A percentile compares a stretch with the other conserved stretches of the same genome.
Conservation (phyloP, 768 basidiomycete species). For the Pulveroboletus sp. region DNA sequence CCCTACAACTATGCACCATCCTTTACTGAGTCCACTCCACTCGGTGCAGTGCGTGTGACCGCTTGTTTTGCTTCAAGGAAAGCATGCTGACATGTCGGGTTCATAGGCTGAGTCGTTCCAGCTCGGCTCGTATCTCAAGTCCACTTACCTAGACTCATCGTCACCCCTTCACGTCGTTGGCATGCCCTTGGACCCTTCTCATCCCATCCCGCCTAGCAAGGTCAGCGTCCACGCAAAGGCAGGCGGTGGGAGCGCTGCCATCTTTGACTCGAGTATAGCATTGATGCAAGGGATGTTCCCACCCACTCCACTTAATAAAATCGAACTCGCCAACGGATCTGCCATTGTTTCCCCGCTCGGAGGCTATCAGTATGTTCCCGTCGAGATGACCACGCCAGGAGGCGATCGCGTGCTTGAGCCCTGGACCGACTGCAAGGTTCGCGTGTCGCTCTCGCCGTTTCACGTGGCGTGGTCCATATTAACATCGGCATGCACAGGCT, state of each 20-base stretch:
- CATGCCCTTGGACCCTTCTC: slow-evolving; percentile 52
- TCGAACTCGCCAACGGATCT: slow-evolving; percentile 73
- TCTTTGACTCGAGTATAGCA: slow-evolving; percentile 81
- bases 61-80: not conserved
- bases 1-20: slow-evolving; percentile 61
- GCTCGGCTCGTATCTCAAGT: slow-evolving; percentile 57
- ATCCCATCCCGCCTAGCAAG: slow-evolving; percentile 60
- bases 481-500: slow-evolving; percentile 32
- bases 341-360: slow-evolving; percentile 69
- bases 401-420: slow-evolving; percentile 78
- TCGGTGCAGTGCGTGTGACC: slow-evolving; percentile 55
- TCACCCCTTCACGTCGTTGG: slow-evolving; percentile 66
- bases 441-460: slow-evolving; percentile 27
- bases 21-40: slow-evolving; percentile 67
- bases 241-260: slow-evolving; percentile 73
- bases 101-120: slow-evolving; percentile 59
- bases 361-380: slow-evolving; percentile 84
- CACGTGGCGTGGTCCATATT: slow-evolving; percentile 31
- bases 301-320: slow-evolving; percentile 62
- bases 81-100: slow-evolving; percentile 6
- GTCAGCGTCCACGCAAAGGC: slow-evolving; percentile 76
- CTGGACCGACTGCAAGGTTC: slow-evolving; percentile 61
- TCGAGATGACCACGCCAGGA: slow-evolving; percentile 42
- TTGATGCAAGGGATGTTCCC: slow-evolving; percentile 82
- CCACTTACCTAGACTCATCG: slow-evolving; percentile 59